Percentiles rank a stretch among this genome's conserved stretches.
Conservation (phyloP, 108 stramenopile genomes). For the Thalassiosira profunda region DNA sequence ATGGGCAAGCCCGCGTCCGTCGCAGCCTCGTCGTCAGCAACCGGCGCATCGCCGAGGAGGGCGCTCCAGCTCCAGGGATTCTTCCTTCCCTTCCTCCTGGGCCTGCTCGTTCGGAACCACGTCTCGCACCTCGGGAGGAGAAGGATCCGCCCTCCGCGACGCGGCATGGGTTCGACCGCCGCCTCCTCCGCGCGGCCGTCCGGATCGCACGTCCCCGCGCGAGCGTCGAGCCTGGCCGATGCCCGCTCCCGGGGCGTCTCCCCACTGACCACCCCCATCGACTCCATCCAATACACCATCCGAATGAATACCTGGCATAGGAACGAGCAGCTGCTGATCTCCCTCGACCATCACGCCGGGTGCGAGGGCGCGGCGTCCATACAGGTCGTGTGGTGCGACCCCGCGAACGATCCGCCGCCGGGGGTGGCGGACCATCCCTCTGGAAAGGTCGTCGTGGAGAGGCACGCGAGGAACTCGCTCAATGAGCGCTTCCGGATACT, state of each 20-base stretch:
- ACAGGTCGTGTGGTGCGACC: slow-evolving; percentile 82
- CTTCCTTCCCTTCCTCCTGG: too few relatives aligned
- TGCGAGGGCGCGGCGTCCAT: slow-evolving; percentile 71
- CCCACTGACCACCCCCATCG: slow-evolving; percentile 14
- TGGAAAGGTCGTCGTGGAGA: slow-evolving; percentile 66
- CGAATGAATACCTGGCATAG: slow-evolving; percentile 85
- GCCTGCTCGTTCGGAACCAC: too few relatives aligned
- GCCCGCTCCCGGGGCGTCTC: not conserved
- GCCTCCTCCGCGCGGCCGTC: not conserved
- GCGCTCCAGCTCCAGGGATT: too few relatives aligned
- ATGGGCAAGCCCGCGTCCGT: too few relatives aligned
- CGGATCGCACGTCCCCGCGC: not conserved
- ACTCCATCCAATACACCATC: slow-evolving; percentile 67
- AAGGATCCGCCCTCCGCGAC: too few relatives aligned
- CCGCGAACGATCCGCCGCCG: slow-evolving; percentile 28
- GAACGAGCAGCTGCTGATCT: slow-evolving; percentile 56
- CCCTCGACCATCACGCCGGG: slow-evolving; percentile 57
- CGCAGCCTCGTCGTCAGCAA: too few relatives aligned
- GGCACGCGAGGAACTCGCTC: slow-evolving; percentile 69
- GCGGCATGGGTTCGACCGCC: not conserved
- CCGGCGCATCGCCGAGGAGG: too few relatives aligned
- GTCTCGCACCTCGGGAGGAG: too few relatives aligned
- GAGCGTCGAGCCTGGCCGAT: not conserved
- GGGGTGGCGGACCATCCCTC: slow-evolving; percentile 19
- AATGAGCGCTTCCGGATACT: slow-evolving; percentile 84